These are phyloP conservation scores for Chaetomium cochliodes DNA, from an alignment of 495 filamentous ascomycete species.

Conservation along the genomic window DNA sequence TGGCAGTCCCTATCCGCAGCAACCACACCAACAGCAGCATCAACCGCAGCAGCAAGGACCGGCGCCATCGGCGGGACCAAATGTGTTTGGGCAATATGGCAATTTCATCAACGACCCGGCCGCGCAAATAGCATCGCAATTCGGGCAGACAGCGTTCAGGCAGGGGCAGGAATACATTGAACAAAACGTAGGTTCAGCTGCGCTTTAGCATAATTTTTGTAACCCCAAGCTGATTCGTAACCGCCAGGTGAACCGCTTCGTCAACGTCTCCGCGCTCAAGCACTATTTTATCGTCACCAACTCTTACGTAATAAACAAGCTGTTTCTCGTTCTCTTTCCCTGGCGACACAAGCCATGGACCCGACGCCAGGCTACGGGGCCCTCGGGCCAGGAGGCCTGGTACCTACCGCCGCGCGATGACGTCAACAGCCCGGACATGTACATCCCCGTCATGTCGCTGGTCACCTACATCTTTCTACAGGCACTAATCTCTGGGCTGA, in stretches of 20 bases:
- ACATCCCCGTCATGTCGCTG: slow-evolving; percentile 92
- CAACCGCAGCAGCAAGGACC: slow-evolving; percentile 40
- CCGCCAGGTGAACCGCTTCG: slow-evolving; percentile 80
- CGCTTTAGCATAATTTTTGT: not conserved
- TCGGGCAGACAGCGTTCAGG: slow-evolving; percentile 85
- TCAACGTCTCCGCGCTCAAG: slow-evolving; percentile 88
- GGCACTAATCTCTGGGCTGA: slow-evolving; percentile 82
- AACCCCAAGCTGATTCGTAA: not conserved
- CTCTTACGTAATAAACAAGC: slow-evolving; percentile 79
- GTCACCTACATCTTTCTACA: slow-evolving; percentile 96
- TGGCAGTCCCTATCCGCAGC: slow-evolving; percentile 74
- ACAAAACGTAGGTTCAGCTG: slow-evolving; percentile 66
- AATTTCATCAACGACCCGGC: slow-evolving; percentile 93
- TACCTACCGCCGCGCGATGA: slow-evolving; percentile 96
- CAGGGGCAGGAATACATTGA: slow-evolving; percentile 91
- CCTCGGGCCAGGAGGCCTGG: slow-evolving; percentile 72
- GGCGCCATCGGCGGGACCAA: slow-evolving; percentile 43
- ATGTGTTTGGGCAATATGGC: slow-evolving; percentile 71
- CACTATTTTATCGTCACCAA: slow-evolving; percentile 98
- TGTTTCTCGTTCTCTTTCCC: slow-evolving; percentile 89
- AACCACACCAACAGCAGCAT: slow-evolving; percentile 41
- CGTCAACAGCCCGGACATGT: slow-evolving; percentile 98
- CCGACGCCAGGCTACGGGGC: slow-evolving; percentile 62
- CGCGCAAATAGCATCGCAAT: slow-evolving; percentile 93
- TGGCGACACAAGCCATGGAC: slow-evolving; percentile 98